Conservation (phyloP, 495 filamentous ascomycete genomes). For the Lindgomyces ingoldianus region DNA sequence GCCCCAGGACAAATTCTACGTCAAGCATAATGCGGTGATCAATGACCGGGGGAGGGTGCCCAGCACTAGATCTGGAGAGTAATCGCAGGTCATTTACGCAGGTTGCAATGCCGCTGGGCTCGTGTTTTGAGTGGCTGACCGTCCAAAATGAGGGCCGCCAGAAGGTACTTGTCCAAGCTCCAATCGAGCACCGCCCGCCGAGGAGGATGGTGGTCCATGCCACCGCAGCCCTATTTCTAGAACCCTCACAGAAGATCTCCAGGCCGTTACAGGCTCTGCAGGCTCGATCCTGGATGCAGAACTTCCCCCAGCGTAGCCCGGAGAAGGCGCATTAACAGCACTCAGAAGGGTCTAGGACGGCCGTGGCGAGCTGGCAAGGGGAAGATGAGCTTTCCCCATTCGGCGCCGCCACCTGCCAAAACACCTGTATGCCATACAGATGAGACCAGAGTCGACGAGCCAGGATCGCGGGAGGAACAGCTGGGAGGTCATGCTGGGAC, state of each 20-base stretch:
- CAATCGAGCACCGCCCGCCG: constrained; percentile 19
- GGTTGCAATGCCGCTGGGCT: constrained; percentile 35
- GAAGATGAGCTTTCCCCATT: constrained; percentile 33
- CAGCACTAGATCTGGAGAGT: constrained; percentile 39
- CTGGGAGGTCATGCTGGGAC: constrained; percentile 22
- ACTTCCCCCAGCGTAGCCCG: constrained; percentile 27
- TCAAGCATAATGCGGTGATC: constrained; percentile 46
- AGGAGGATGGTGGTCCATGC: constrained; percentile 14
- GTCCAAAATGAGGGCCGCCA: constrained; percentile 34
- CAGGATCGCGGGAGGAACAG: constrained; percentile 24
- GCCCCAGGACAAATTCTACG: constrained; percentile 41
- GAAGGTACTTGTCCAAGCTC: constrained; percentile 30
- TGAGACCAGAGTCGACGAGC: constrained; percentile 26
- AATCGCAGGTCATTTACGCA: constrained; percentile 38
- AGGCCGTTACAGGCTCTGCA: constrained; percentile 37
- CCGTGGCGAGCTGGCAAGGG: constrained; percentile 6
- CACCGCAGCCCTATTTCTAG: constrained; percentile 40
- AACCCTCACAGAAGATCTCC: constrained; percentile 40
- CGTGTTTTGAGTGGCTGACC: constrained; percentile 40
- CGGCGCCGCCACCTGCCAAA: constrained; percentile 29
- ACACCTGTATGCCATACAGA: constrained; percentile 23
- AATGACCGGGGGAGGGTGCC: constrained; percentile 34
- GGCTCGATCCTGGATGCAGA: constrained; percentile 34
- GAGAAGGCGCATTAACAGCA: constrained; percentile 29
- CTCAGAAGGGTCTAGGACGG: constrained; percentile 26